Evolutionary conservation across 805 yeast species (phyloP).

Genomic region (Teunomyces aglyptinius): DNA sequence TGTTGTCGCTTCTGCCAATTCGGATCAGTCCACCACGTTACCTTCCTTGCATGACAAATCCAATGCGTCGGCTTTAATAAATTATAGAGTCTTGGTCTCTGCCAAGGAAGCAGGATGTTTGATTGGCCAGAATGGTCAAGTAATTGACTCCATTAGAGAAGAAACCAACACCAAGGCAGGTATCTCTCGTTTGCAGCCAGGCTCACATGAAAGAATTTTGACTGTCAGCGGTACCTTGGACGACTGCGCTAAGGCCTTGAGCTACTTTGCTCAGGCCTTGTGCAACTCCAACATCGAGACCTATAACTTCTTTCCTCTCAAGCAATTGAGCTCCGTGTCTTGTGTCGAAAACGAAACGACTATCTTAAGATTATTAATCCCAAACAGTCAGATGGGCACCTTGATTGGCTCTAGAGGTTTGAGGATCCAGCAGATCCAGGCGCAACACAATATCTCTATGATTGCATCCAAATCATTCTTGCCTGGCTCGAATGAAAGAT

Average conservation of each 20-base stretch:
- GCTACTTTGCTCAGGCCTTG: conserved; percentile 66
- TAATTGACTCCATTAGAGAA: conserved; percentile 72
- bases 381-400: conserved; percentile 86
- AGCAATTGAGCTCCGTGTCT: conserved; percentile 54
- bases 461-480: conserved; percentile 84
- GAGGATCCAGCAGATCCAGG: conserved; percentile 77
- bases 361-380: conserved; percentile 66
- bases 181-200: conserved; percentile 74
- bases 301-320: conserved; percentile 60
- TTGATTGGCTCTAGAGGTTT: conserved; percentile 82
- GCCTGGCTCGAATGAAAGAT: conserved; percentile 78
- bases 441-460: conserved; percentile 66
- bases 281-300: conserved; percentile 39
- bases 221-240: conserved; percentile 75
- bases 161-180: conserved; percentile 82
- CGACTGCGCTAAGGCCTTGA: conserved; percentile 65
- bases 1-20: neutral
- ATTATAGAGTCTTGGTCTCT: conserved; percentile 62
- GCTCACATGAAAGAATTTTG: conserved; percentile 78
- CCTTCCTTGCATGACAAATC: conserved; percentile 28
- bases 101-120: conserved; percentile 88
- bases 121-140: conserved; percentile 81
- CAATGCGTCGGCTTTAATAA: conserved; percentile 33
- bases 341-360: conserved; percentile 50
- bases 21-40: conserved; percentile 17